phyloP scores from a whole-genome alignment of 352 stramenopile genomes.

The Globisporangium acanthophoron region DNA sequence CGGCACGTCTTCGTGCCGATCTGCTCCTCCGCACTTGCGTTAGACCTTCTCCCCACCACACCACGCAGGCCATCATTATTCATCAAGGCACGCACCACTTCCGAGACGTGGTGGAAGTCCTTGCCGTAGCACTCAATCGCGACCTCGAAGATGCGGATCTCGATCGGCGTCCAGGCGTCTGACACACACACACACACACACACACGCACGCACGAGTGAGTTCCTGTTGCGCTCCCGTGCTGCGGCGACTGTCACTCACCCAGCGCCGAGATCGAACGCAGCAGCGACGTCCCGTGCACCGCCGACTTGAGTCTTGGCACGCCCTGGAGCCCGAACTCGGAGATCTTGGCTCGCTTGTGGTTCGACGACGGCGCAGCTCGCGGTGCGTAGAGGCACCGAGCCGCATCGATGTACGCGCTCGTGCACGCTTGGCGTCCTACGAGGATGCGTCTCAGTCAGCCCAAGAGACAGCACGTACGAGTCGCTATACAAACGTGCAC shows the following conservation, averaged over 20 bases:
- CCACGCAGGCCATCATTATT: background rate
- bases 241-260: background rate
- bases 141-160: conserved; percentile 82
- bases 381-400: conserved; percentile 44
- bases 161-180: conserved; percentile 76
- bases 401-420: conserved; percentile 61
- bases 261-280: conserved; percentile 26
- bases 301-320: conserved; percentile 41
- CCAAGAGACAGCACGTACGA: background rate
- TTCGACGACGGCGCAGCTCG: conserved; percentile 24
- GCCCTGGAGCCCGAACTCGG: conserved; percentile 53
- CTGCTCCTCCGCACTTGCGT: conserved; percentile 17
- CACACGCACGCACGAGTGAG: background rate
- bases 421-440: conserved; percentile 59
- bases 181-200: background rate
- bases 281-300: conserved; percentile 34
- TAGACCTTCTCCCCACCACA: background rate
- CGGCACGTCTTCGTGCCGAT: conserved; percentile 60
- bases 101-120: conserved; percentile 66
- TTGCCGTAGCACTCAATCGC: conserved; percentile 85
- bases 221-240: too few species aligned
- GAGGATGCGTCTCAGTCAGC: background rate
- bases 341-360: conserved; percentile 43
- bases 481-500: conserved; percentile 3
- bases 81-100: conserved; percentile 34